Percentiles rank a stretch among this genome's conserved stretches.
Evolutionary conservation across 2,329 filamentous ascomycete genomes (phyloP).

Genomic region (Ascochyta koolunga): DNA sequence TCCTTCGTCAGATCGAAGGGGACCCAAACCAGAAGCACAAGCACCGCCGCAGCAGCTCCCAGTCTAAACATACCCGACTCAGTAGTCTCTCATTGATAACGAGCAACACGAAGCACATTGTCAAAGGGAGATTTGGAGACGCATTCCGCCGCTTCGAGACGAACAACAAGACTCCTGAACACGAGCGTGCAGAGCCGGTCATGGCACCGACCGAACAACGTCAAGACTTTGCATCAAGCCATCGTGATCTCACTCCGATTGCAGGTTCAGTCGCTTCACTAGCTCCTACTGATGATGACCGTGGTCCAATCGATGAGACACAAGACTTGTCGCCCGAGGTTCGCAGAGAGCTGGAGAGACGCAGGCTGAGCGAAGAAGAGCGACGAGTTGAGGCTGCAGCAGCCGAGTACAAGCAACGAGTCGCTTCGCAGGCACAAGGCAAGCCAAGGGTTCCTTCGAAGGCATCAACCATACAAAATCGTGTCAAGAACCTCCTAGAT

Average conservation of each 20-base stretch:
- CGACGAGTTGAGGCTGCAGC: conserved; percentile 86
- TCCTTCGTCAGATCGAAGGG: conserved; percentile 75
- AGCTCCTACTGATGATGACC: conserved; percentile 71
- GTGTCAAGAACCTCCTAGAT: conserved; percentile 82
- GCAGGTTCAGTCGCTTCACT: conserved; percentile 72
- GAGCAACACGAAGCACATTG: conserved; percentile 77
- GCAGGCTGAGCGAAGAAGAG: conserved; percentile 84
- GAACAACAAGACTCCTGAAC: conserved; percentile 43
- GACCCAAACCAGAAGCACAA: conserved; percentile 60
- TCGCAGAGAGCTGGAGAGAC: conserved; percentile 85
- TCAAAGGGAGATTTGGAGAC: conserved; percentile 90
- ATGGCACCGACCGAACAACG: conserved; percentile 34
- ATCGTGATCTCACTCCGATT: conserved; percentile 64
- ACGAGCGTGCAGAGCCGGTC: conserved; percentile 36
- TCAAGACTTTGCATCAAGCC: conserved; percentile 28
- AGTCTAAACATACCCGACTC: conserved; percentile 70
- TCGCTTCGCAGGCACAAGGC: conserved; percentile 66
- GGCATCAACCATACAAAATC: conserved; percentile 87
- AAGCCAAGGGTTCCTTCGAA: conserved; percentile 56
- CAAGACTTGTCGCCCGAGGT: conserved; percentile 84
- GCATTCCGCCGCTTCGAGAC: conserved; percentile 91
- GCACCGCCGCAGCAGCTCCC: conserved; percentile 62
- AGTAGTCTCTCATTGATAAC: conserved; percentile 73
- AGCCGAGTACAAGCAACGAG: conserved; percentile 80
- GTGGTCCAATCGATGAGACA: conserved; percentile 66